Base-by-base conservation (phyloP, 2,329 filamentous ascomycete genomes). In the Lithohypha guttulata region DNA sequence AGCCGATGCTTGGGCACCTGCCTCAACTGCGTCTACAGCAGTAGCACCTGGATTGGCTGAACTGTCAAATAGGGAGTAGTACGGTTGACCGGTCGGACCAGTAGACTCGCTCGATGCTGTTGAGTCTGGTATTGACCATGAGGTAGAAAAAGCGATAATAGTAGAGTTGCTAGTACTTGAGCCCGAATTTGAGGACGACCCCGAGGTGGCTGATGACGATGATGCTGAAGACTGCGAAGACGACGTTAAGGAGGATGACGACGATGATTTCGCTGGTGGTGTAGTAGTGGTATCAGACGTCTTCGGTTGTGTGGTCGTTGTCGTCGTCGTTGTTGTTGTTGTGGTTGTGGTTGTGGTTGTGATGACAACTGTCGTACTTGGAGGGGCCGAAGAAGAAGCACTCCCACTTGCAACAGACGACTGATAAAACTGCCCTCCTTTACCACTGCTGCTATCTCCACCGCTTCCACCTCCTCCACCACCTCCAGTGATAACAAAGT, bases 401-500 rank as follows among this genome's bases (percentile, higher is more conserved):
- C n/a, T n/a, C n/a, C 27, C 44, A 39, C 37, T 45, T 48, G 29
- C 34, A 21, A n/a, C 25, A 40, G 30, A 29, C 9, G 29, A 34
- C 20, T 34, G 40, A 22, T 32, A 38, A 28, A 38, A 38, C 13
- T 42, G 40, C 10, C 28, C 30, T 14, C 27, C 25, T 4, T 15
- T 36, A 20, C 23, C 51, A 36, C 50, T 49, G n/a, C 59, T 57
- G 27, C 51, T 58, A 43, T 70, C 65, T 10, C 50, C 51, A 28
- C 55, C n/a, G n/a, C n/a, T n/a, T n/a, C n/a, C n/a, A n/a, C n/a
- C n/a, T n/a, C n/a, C n/a, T n/a, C n/a, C 59, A 20, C 31, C 31
- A 21, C 31, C 23, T 27, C 54, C 51, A n/a, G 71, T 73, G 20
- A 83, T 73, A 18, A 84, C 72, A 47, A 87, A 75, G 52, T 75